Evolutionary conservation across 768 basidiomycete genomes (phyloP), one percentile per base, ranked within the genome.

Genomic region (Boletus edulis): DNA sequence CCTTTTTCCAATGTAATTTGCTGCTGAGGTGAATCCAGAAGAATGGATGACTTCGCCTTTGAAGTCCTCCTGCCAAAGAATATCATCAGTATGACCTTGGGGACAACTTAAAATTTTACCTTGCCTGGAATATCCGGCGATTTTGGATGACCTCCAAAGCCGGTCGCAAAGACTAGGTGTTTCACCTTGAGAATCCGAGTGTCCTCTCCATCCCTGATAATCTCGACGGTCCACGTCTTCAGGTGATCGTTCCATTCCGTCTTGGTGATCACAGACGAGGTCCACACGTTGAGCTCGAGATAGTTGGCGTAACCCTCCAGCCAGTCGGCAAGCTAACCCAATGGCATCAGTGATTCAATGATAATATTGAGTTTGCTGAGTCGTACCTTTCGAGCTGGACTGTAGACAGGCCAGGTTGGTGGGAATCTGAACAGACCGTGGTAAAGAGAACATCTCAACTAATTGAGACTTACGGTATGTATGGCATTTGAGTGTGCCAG

Each of bases 261-360:
- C 32, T 65, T 72, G n/a, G 60, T 67, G 18, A 82, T 73, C 15
- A 60, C 72, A 0, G 81, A 72, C 0, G 81, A 78, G 0, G 78
- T 82, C 87, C 85, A 87, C 11, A 84, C 78, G 54, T 85, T 80
- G 39, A 89, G 66, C 52, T 87, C 86, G 34, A 86, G 73, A 4
- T 75, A 18, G 5, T 80, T 73, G 0, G 81, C 84, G 56, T 87
- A 89, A 5, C 70, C 72, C 63, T 88, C 86, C 15, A 87, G 69
- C 81, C 83, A 88, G 57, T 83, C 81, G 1, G 80, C 86, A n/a
- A 88, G 74, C 81, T 84, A 48, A 12, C 32, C 7, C 11, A 35
- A 56, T 6, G 40, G 17, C 12, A n/a, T 57, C 7, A 44, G 7
- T 31, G 24, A 14, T 11, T 35, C 13, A n/a, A 50, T 10, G 14